A percentile compares a stretch with the other conserved stretches of the same genome.
Evolutionary conservation across 176 grass and related monocot genomes (phyloP).

Genomic region (Musa itinerans): DNA sequence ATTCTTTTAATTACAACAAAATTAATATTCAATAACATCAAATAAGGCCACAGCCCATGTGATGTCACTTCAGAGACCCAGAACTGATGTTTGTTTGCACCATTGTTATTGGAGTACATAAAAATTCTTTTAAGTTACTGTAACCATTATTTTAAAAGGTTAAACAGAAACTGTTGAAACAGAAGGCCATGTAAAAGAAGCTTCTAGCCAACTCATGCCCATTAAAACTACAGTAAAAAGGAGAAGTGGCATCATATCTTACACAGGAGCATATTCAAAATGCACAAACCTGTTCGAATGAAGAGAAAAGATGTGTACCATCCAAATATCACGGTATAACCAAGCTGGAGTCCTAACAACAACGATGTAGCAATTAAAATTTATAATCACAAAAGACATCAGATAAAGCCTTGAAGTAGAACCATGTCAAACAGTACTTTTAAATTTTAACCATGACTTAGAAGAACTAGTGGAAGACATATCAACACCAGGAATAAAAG

Average conservation of each 20-base stretch:
- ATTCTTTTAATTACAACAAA: background rate
- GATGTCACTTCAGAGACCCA: no score
- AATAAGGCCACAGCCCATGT: background rate
- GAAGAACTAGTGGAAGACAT: no score
- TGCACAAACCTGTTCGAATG: conserved; percentile 65
- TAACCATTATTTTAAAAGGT: no score
- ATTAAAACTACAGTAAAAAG: background rate
- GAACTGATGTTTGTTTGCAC: no score
- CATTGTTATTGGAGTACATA: no score
- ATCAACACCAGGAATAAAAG: background rate
- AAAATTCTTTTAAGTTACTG: no score
- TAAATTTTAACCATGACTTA: no score
- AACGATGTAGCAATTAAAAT: conserved; percentile 2
- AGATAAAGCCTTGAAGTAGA: background rate
- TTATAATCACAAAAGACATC: background rate
- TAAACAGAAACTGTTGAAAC: background rate
- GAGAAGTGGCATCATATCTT: background rate
- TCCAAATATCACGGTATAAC: conserved; percentile 90
- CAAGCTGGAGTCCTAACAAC: conserved; percentile 69
- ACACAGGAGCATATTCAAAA: background rate
- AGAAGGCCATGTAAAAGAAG: background rate
- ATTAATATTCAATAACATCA: background rate
- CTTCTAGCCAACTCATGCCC: no score
- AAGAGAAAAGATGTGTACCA: conserved; percentile 96
- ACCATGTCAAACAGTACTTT: background rate